phyloP scores from a whole-genome alignment of 768 basidiomycete genomes.

The Boletus bicolor region DNA sequence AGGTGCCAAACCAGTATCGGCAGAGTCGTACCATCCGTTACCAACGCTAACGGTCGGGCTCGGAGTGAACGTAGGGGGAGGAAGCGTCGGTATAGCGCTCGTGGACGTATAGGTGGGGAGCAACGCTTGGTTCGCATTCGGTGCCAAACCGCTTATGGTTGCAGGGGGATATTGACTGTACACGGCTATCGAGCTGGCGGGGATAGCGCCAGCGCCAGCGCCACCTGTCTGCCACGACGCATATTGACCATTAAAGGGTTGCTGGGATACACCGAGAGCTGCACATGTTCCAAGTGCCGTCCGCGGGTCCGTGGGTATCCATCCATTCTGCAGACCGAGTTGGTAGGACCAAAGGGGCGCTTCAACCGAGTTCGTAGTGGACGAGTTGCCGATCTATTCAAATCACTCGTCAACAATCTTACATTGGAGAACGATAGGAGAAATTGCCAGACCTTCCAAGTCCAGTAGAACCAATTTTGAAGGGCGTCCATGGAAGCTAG shows the following conservation, averaged over 20 bases:
- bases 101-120: conserved; percentile 68
- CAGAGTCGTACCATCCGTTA: conserved; percentile 56
- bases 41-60: conserved; percentile 41
- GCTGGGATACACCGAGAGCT: conserved; percentile 43
- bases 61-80: conserved; percentile 50
- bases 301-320: conserved; percentile 76
- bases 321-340: conserved; percentile 68
- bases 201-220: conserved; percentile 49
- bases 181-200: conserved; percentile 36
- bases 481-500: conserved; percentile 64
- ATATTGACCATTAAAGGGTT: conserved; percentile 51
- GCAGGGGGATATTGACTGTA: conserved; percentile 56
- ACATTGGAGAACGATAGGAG: background rate
- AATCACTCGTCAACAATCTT: background rate
- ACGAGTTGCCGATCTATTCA: conserved; percentile 54
- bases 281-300: conserved; percentile 62
- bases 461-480: conserved; percentile 74
- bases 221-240: conserved; percentile 69
- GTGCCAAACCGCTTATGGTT: conserved; percentile 44
- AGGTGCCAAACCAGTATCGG: conserved; percentile 51
- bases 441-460: conserved; percentile 54
- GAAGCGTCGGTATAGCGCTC: conserved; percentile 52
- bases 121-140: conserved; percentile 32
- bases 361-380: conserved; percentile 44
- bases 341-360: conserved; percentile 70